Conservation (phyloP, 106 monocot species). For the Xerophyta viscosa region DNA sequence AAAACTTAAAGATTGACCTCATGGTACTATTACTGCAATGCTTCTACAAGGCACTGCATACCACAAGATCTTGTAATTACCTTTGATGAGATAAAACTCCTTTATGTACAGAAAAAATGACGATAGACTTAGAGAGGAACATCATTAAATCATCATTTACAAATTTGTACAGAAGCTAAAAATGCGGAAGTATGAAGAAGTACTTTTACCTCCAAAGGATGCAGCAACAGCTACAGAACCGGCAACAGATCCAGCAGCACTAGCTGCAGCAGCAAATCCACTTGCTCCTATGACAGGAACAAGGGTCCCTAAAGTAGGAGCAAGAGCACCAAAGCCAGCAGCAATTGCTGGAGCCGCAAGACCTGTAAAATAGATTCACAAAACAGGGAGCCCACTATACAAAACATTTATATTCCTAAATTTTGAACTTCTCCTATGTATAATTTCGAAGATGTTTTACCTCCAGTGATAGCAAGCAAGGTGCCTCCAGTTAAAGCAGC, state of each 20-base stretch:
- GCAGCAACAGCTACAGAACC: constrained; percentile 98
- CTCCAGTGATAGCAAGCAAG: constrained; percentile 85
- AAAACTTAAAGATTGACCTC: no score
- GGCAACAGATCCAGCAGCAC: constrained; percentile 89
- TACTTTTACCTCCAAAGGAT: constrained; percentile 81
- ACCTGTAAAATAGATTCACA: constrained; percentile 34
- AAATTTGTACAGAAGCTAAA: no score
- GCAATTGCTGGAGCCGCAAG: constrained; percentile 99
- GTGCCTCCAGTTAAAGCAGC: constrained; percentile 94
- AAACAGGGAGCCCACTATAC: neutral
- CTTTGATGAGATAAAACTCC: no score
- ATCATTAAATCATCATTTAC: no score
- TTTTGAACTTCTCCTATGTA: neutral
- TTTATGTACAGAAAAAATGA: no score
- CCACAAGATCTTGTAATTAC: no score
- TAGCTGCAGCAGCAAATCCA: constrained; percentile 95
- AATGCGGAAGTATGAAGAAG: neutral
- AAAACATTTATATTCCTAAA: constrained; percentile 3
- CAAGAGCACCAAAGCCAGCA: constrained; percentile 90
- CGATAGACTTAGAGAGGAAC: no score
- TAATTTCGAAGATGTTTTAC: constrained; percentile 17
- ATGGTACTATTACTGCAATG: no score
- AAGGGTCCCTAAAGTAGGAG: constrained; percentile 83
- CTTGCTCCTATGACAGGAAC: constrained; percentile 90
- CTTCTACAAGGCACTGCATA: no score